Evolutionary conservation across 345 rosid species (phyloP), one percentile per base, ranked within the genome.

Genomic region (Camelina hispida): DNA sequence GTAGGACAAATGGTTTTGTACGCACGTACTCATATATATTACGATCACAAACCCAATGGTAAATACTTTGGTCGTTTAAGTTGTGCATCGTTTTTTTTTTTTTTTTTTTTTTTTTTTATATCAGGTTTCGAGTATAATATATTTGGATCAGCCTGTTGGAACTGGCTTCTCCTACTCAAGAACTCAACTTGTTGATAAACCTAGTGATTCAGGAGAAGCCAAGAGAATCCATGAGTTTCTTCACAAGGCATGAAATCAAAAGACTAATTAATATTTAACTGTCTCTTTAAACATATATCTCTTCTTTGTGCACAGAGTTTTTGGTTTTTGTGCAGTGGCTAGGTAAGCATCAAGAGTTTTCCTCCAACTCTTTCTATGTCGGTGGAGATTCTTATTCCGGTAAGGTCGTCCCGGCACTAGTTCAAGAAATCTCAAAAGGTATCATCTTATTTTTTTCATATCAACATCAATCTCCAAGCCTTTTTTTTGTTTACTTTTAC

Each of bases 351-450:
- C 86, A 85, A 14, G 86, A 85, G 25, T 85, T 88, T 70, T 47
- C 52, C 18, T 79, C 85, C n/a, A 87, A 79, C 66, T 86, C 84
- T 9, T 15, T 91, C 32, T 91, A 85, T 55, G 30, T 87, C 1
- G 77, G 87, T 0, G 96, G 93, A 43, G 92, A 88, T 76, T 92
- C 97, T 0, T 88, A 87, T 71, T 69, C 93, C 12, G 93, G 96
- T 76, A 15, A 76, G 12, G 66, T 69, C 18, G 62, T 89, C 35
- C 97, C 97, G 5, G 80, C 80, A 18, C 32, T 89, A 5, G 86
- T 72, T 74, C 86, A 87, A 62, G 68, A 71, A 20, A 83, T 89
- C 62, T 46, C 63, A 2, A 75, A 50, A 59, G 74, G 79, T 68
- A 58, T 68, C 11, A 16, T 30, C 43, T 61, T 28, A 2, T 44